Base-by-base conservation (phyloP, 495 filamentous ascomycete genomes). In the Penicillium arizonense region DNA sequence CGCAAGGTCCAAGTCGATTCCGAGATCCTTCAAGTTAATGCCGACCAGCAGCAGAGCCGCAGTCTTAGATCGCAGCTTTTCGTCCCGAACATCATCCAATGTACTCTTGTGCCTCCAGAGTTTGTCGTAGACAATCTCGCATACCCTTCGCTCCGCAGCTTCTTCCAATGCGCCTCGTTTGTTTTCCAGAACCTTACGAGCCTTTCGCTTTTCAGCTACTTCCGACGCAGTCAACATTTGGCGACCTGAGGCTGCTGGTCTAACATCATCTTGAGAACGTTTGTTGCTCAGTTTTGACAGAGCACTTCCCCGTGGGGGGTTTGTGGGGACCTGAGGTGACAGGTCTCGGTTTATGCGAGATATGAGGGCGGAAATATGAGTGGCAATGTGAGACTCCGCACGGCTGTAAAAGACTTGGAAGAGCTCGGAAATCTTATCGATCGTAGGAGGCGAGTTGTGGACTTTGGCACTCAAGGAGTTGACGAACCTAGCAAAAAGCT, bases 371-470 rank as follows among this genome's bases (percentile, higher is more conserved):
- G 88, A 87, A 45, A 97, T 90, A 69, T 99, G 92, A 0, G 90
- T 96, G 14, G 82, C 78, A 37, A 97, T 93, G 64, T 94, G 88
- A 7, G 85, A 79, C 34, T 90, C 85, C 12, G 95, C 90, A 39
- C 85, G 84, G 30, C 77, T 74, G 67, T 99, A 99, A 63, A 97
- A 99, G 33, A 95, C 90, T 70, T 99, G 95, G 66, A 96, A 97
- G 18, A 95, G 73, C n/a, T 76, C 77, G 5, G 92, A 87, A 20
- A 97, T 83, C 56, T 82, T 88, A 18, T 96, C 89, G 58, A 93
- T 87, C 37, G 86, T 86, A 2, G 92, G 85, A 9, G 95, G 94
- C 11, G 83, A 84, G 13, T 88, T 82, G 69, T 96, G 88, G 21
- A 96, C 84, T 75, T 89, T 96, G 51, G 90, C 91, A 45, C 83